Percentiles rank a stretch among this genome's conserved stretches.
Evolutionary conservation across 495 filamentous ascomycete genomes (phyloP).

Genomic region (Penicillium daleae): DNA sequence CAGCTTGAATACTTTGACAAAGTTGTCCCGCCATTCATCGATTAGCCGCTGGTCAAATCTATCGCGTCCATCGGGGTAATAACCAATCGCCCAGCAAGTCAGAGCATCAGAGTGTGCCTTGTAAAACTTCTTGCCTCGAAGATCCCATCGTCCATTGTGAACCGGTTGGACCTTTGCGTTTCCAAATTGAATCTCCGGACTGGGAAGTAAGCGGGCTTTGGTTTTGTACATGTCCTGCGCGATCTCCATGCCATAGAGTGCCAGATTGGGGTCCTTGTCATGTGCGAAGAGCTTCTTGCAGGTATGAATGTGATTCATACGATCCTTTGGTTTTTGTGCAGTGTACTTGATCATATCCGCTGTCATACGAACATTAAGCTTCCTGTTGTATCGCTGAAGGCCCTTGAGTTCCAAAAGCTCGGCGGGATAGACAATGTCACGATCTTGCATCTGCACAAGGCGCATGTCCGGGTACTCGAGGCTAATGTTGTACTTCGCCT

Average conservation of each 20-base stretch:
- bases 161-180: constrained; percentile 57
- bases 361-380: constrained; percentile 70
- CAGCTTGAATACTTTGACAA: constrained; percentile 62
- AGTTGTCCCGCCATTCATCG: constrained; percentile 59
- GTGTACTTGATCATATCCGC: constrained; percentile 87
- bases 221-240: constrained; percentile 61
- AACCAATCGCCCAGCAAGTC: constrained; percentile 71
- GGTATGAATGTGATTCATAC: constrained; percentile 63
- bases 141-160: constrained; percentile 77
- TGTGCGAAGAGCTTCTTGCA: constrained; percentile 71
- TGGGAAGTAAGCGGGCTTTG: constrained; percentile 70
- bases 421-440: constrained; percentile 72
- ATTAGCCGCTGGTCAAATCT: constrained; percentile 47
- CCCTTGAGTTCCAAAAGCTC: constrained; percentile 66
- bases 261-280: constrained; percentile 66
- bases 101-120: constrained; percentile 60
- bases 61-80: constrained; percentile 48
- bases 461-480: constrained; percentile 65
- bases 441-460: constrained; percentile 69
- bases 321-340: constrained; percentile 62
- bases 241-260: constrained; percentile 70
- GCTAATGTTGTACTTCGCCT: constrained; percentile 68
- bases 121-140: constrained; percentile 77
- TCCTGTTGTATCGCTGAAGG: constrained; percentile 79
- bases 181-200: constrained; percentile 70